Base-by-base conservation (phyloP, 1,284 basidiomycete genomes). In the Trametes hirsuta region DNA sequence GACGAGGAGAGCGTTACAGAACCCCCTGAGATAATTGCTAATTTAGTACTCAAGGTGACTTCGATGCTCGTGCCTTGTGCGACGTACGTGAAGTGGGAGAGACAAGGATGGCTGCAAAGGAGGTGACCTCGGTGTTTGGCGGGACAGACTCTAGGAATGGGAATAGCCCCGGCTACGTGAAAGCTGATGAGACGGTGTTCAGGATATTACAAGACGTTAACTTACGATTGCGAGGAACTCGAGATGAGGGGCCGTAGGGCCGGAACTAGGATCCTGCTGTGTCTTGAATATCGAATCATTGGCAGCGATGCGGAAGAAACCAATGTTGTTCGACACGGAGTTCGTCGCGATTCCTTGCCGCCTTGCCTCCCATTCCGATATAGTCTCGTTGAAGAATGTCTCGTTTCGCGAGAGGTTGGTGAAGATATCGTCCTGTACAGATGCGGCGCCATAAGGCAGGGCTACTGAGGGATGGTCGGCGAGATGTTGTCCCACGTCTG, bases 401-500 rank as follows among this genome's bases (percentile, higher is more conserved):
- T 47, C 48, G 25, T 54, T 70, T 47, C 21, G 42, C 51, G 3
- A 24, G 12, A 58, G 64, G n/a, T 62, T 64, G 51, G 63, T 68
- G 57, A 65, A 72, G 42, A 39, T 47, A 8, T 30, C 30, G 8
- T 30, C 30, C 8, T 30, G 30, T 4, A 30, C 30, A 30, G 30
- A 30, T 8, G 30, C 30, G 8, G 30, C 30, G 30, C 30, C 30
- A 42, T 50, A 75, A 47, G 62, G 66, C 51, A 61, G 59, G 4
- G 63, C 37, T 12, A 72, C 30, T n/a, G 65, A 59, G 25, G 63
- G 69, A 64, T 81, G 79, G 65, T 81, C 80, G 49, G 71, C 69
- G 14, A 81, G 65, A 15, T 67, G 39, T 53, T 68, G 50, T 6
- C 76, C 76, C 22, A 78, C 75, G 35, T 69, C 72, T 10, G 74